Conservation (phyloP, 176 grass and related monocot species). For the Dendrocalamus sinicus region DNA sequence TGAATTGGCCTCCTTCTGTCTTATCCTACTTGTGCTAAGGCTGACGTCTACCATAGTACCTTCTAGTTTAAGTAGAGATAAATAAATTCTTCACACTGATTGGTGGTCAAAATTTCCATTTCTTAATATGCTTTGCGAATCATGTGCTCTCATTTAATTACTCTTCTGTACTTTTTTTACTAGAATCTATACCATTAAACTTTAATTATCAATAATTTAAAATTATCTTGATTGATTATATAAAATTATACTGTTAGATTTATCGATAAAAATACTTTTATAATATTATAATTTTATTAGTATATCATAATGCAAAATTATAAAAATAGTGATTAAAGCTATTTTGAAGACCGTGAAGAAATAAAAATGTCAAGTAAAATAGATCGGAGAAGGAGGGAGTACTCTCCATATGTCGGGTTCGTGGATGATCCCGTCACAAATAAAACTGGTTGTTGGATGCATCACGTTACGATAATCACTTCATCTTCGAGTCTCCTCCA, state of each 20-base stretch:
- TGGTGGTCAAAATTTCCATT: neutral
- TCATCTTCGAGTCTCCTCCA: too few relatives aligned
- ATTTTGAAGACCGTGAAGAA: too few relatives aligned
- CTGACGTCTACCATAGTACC: constrained; percentile 3
- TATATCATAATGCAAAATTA: too few relatives aligned
- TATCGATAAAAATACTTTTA: too few relatives aligned
- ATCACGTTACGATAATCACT: neutral
- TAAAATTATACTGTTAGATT: too few relatives aligned
- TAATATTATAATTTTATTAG: too few relatives aligned
- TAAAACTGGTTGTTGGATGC: neutral
- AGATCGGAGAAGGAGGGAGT: neutral
- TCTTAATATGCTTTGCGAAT: constrained; percentile 29
- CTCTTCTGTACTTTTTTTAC: too few relatives aligned
- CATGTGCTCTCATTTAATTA: constrained; percentile 20
- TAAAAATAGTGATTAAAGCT: too few relatives aligned
- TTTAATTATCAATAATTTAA: too few relatives aligned
- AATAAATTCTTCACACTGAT: neutral
- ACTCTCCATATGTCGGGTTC: neutral
- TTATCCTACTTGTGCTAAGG: neutral
- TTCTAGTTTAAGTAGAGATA: constrained; percentile 9
- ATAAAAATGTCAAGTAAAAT: too few relatives aligned
- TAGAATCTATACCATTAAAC: too few relatives aligned
- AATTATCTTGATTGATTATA: too few relatives aligned
- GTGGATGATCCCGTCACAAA: neutral
- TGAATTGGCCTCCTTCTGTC: constrained; percentile 7